phyloP scores from a whole-genome alignment of 116 monocot genomes.

The Thalassia testudinum region DNA sequence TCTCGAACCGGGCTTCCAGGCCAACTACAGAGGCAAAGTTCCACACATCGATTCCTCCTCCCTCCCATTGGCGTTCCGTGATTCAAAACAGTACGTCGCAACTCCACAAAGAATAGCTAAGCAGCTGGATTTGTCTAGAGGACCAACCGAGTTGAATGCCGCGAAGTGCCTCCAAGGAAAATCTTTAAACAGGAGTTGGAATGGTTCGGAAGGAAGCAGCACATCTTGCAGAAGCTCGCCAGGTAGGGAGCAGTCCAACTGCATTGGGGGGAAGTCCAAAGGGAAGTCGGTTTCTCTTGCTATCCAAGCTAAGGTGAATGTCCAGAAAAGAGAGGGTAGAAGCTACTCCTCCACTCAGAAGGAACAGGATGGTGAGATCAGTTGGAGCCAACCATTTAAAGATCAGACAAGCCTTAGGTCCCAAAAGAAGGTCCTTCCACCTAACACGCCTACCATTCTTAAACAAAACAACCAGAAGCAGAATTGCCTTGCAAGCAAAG shows the following conservation, averaged over 20 bases:
- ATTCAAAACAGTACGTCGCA: conserved; percentile 28
- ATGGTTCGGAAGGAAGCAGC: conserved; percentile 36
- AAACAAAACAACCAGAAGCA: conserved; percentile 94
- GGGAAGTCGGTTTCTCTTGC: conserved; percentile 76
- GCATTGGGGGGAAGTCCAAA: conserved; percentile 20
- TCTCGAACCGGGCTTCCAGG: conserved; percentile 44
- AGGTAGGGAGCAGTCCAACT: conserved; percentile 19
- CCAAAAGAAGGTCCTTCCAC: conserved; percentile 26
- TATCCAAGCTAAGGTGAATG: conserved; percentile 96
- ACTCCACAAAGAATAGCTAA: conserved; percentile 30
- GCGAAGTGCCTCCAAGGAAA: conserved; percentile 36
- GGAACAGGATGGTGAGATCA: conserved; percentile 24
- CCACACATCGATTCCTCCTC: conserved; percentile 28
- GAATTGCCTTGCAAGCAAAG: conserved; percentile 35
- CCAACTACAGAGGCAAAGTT: conserved; percentile 22
- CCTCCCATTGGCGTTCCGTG: conserved; percentile 27
- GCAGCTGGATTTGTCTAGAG: conserved; percentile 32
- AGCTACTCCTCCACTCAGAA: conserved; percentile 11
- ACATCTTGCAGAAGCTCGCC: conserved; percentile 18
- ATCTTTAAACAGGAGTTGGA: conserved; percentile 42
- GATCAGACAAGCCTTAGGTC: conserved; percentile 32
- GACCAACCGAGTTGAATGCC: conserved; percentile 24
- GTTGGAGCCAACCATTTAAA: conserved; percentile 31
- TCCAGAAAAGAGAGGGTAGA: conserved; percentile 68
- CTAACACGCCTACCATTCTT: conserved; percentile 37